These are phyloP conservation scores for Acacia acuminata DNA, from an alignment of 306 rosid genomes.

Conservation along the genomic window DNA sequence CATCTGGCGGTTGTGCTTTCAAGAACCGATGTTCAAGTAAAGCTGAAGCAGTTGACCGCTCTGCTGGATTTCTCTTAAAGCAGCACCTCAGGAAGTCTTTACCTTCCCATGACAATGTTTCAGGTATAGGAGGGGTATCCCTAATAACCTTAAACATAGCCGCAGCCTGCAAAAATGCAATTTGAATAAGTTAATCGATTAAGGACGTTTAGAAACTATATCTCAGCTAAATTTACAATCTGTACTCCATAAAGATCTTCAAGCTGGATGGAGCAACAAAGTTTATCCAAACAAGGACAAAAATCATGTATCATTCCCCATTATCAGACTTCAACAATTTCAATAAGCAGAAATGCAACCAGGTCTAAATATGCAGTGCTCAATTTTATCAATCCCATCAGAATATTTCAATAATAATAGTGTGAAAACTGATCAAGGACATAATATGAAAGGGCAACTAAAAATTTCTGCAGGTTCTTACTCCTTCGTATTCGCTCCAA, in stretches of 20 bases:
- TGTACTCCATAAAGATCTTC: slow-evolving; percentile 9
- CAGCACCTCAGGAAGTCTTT: slow-evolving; percentile 85
- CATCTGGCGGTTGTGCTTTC: slow-evolving; percentile 55
- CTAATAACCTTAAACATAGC: slow-evolving; percentile 95
- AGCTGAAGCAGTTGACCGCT: slow-evolving; percentile 68
- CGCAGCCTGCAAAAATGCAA: slow-evolving; percentile 72
- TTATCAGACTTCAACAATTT: slow-evolving; percentile 15
- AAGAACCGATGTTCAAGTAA: slow-evolving; percentile 83
- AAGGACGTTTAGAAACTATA: slow-evolving; percentile 9
- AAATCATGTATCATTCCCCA: background rate
- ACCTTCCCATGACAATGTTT: slow-evolving; percentile 74
- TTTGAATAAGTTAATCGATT: slow-evolving; percentile 31
- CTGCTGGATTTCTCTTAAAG: slow-evolving; percentile 94
- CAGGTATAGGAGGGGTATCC: slow-evolving; percentile 87
- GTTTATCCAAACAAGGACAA: slow-evolving; percentile 7
- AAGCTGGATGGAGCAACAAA: slow-evolving; percentile 2
- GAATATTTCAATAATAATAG: background rate
- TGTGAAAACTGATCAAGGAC: background rate
- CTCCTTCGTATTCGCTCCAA: slow-evolving; percentile 97
- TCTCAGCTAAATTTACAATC: slow-evolving; percentile 16
- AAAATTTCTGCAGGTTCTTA: slow-evolving; percentile 37
- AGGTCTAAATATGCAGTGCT: slow-evolving; percentile 1
- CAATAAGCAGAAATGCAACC: background rate
- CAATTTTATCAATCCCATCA: background rate
- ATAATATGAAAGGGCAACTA: slow-evolving; percentile 1